Percentiles rank a stretch among this genome's conserved stretches.
Conservation (phyloP, 805 yeast species). For the Candida alai region DNA sequence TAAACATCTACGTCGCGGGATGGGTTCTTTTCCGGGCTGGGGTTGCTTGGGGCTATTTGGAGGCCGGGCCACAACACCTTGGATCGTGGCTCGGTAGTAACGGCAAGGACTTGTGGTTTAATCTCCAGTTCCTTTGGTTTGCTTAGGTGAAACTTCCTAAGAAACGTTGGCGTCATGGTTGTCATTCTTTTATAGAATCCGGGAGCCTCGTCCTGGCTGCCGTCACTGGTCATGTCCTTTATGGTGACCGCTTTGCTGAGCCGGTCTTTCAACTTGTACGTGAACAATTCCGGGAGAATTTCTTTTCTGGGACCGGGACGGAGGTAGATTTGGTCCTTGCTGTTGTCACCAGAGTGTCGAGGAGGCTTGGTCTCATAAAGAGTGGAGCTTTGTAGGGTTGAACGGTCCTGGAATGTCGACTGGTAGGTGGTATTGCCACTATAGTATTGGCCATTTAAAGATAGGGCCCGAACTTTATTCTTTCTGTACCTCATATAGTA, state of each 20-base stretch:
- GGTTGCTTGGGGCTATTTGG: too few species aligned
- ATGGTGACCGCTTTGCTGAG: conserved; percentile 23
- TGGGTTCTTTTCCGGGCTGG: too few species aligned
- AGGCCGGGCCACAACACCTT: too few species aligned
- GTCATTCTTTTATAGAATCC: conserved; percentile 6
- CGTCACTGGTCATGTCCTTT: conserved; percentile 11
- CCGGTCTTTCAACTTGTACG: conserved; percentile 16
- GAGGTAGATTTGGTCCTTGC: neutral
- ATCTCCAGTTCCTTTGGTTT: conserved; percentile 12
- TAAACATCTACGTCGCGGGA: too few species aligned
- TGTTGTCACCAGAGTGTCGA: too few species aligned
- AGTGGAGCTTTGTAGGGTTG: neutral
- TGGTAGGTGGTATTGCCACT: neutral
- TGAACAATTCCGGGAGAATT: conserved; percentile 15
- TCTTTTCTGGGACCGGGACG: conserved; percentile 4
- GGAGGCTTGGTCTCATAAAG: neutral
- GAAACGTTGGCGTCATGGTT: conserved; percentile 26
- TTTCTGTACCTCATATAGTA: conserved; percentile 14
- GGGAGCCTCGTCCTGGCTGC: too few species aligned
- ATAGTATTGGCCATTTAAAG: conserved; percentile 4
- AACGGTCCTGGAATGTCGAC: neutral
- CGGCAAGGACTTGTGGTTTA: conserved; percentile 2
- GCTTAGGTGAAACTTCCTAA: conserved; percentile 30
- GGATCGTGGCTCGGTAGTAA: neutral
- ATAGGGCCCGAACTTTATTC: conserved; percentile 10